Evolutionary conservation across 371 early-diverging fungal species (phyloP).

Genomic region (Encephalitozoon romaleae): DNA sequence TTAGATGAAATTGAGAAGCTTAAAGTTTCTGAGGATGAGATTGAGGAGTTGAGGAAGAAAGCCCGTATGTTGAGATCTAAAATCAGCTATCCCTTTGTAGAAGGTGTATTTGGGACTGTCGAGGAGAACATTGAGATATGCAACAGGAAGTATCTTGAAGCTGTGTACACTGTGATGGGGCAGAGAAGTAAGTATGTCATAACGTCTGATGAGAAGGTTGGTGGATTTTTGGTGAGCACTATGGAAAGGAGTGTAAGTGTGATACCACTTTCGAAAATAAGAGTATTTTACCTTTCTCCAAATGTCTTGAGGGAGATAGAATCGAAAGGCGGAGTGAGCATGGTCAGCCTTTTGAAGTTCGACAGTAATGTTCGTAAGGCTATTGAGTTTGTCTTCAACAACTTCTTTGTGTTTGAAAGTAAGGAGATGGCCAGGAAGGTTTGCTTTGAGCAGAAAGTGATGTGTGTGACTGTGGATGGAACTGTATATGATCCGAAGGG

Average conservation of each 20-base stretch:
- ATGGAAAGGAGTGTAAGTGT: slow-evolving; percentile 77
- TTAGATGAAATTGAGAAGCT: slow-evolving; percentile 13
- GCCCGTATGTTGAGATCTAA: slow-evolving; percentile 31
- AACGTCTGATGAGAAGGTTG: slow-evolving; percentile 77
- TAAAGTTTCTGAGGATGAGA: slow-evolving; percentile 18
- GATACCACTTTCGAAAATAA: slow-evolving; percentile 90
- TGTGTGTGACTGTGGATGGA: slow-evolving; percentile 86
- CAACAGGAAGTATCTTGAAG: slow-evolving; percentile 62
- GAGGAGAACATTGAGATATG: slow-evolving; percentile 52
- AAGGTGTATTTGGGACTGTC: slow-evolving; percentile 62
- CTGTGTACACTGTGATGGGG: slow-evolving; percentile 56
- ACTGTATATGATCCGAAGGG: slow-evolving; percentile 95
- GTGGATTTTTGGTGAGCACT: slow-evolving; percentile 69
- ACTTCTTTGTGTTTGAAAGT: slow-evolving; percentile 66
- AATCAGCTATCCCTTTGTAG: slow-evolving; percentile 57
- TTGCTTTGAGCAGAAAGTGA: slow-evolving; percentile 65
- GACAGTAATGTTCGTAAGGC: slow-evolving; percentile 67
- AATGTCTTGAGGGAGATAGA: slow-evolving; percentile 63
- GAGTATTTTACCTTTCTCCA: slow-evolving; percentile 18
- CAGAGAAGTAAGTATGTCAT: slow-evolving; percentile 63
- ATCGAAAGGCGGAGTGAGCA: slow-evolving; percentile 62
- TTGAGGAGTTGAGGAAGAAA: background rate
- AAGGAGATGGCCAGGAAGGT: slow-evolving; percentile 70
- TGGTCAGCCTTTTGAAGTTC: slow-evolving; percentile 71
- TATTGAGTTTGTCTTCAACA: slow-evolving; percentile 86